Base-by-base conservation (phyloP, 306 rosid species). In the Lathyrus sativus region DNA sequence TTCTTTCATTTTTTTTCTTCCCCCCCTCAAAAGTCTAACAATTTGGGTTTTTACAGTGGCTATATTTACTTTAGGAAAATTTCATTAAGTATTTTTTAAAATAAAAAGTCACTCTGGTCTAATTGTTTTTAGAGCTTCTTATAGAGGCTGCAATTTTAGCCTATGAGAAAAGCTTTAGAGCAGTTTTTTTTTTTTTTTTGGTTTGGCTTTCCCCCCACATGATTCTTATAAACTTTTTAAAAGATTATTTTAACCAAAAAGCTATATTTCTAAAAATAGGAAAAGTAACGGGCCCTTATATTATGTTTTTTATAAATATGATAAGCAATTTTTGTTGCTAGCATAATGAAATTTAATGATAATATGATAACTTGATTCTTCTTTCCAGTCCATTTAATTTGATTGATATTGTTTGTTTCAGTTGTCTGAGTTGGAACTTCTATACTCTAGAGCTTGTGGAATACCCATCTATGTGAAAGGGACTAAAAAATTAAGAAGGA, bases 361-460 rank as follows among this genome's bases (percentile, higher is more conserved):
- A 43, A 12, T 0, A 43, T 43, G 48, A 50, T 54, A 55, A 61
- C 33, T 18, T 75, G 71, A 61, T 80, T 74, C 53, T 71, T 76
- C 62, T 72, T 80, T 74, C 68, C 28, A 42, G 72, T 79, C 67
- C 58, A 77, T 72, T 77, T 38, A 56, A 35, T 74, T 38, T 69
- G 62, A 83, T 74, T 71, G 53, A 22, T 49, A 33, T 77, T 76
- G 53, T 71, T 75, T 70, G 33, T 65, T 83, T 31, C 88, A 93
- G 99, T 68, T 93, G 72, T 78, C 85, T 62, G 92, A 86, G 77
- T 85, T 91, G 96, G 96, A 90, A 78, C 62, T 63, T 64, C 67
- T 93, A 70, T 73, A 88, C 86, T 79, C 90, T 75, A 82, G 76
- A 90, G 84, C 74, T 68, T 70, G 85, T 66, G 83, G 78, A 74